Evolutionary conservation across 805 yeast species (phyloP), one percentile per base, ranked within the genome.

Genomic region (Candida pseudoglaebosa): DNA sequence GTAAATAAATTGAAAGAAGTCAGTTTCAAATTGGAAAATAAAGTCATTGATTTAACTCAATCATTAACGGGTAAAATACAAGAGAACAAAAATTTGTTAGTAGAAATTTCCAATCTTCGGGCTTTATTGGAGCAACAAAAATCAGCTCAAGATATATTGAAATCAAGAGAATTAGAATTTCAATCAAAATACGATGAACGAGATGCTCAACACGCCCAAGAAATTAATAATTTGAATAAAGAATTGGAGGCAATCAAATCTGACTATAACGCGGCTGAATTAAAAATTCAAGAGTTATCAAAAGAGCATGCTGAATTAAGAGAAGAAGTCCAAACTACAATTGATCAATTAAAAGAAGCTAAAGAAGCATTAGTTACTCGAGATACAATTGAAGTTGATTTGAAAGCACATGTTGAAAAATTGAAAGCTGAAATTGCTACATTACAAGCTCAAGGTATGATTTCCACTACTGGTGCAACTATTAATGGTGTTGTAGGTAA

Each of bases 21-120:
- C 28, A 89, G 95, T 53, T 93, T 88, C 65, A 80, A 84, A 59
- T 75, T 95, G 53, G 99, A 93, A 62, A 93, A 93, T 64, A 93
- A 95, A 71, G 97, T 95, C n/a, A 89, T 93, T 48, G 95, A 90
- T 62, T 77, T 93, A 50, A 91, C 97, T 3, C 95, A 91, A 55
- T 76, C 83, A 9, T 71, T 91, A 44, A 78, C 95, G 0, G 65
- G 80, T 26, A 85, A 87, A 59, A 82, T 84, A 18, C 85, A 79
- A 48, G 96, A 88, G 50, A 90, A 90, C 62, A 83, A 82, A 66
- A 75, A 73, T 44, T 71, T 91, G 54, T 71, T 77, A 42, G 62
- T 65, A 12, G 84, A 84, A 52, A 76, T 90, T 36, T 73, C 75
- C 12, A 56, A 53, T 40, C 59, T 69, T 47, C 69, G 61, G 47